Conservation (phyloP, 2,329 filamentous ascomycete species). For the Aspergillus sp. region DNA sequence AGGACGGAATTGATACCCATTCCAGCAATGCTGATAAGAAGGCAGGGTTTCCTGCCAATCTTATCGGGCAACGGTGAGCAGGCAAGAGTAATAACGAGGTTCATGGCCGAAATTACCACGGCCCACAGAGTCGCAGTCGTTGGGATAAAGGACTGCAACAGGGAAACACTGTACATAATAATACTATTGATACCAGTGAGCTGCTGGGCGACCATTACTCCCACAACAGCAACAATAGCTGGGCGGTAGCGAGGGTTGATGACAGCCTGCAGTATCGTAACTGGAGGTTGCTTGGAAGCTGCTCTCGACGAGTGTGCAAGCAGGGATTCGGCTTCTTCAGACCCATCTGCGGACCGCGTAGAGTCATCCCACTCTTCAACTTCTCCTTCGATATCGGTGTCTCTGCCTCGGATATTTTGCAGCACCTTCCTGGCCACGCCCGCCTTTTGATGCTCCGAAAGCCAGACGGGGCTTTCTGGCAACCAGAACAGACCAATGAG, state of each 20-base stretch:
- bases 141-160: conserved; percentile 75
- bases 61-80: conserved; percentile 83
- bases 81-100: conserved; percentile 74
- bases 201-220: conserved; percentile 90
- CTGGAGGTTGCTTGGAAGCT: conserved; percentile 62
- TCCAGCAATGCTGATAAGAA: conserved; percentile 75
- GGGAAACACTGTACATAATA: conserved; percentile 95
- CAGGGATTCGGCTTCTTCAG: conserved; percentile 67
- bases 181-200: conserved; percentile 93
- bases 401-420: conserved; percentile 68
- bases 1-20: conserved; percentile 76
- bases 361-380: conserved; percentile 54
- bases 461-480: conserved; percentile 83
- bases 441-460: conserved; percentile 62
- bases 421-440: conserved; percentile 62
- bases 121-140: conserved; percentile 79
- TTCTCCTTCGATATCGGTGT: conserved; percentile 69
- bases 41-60: conserved; percentile 79
- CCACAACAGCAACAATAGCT: conserved; percentile 76
- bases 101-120: conserved; percentile 80
- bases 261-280: conserved; percentile 63
- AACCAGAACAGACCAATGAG: conserved; percentile 67
- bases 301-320: conserved; percentile 54
- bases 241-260: conserved; percentile 64
- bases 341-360: conserved; percentile 13